These are phyloP conservation scores for Nannochloropsis granulata DNA, from an alignment of 108 stramenopile genomes.

Conservation along the genomic window DNA sequence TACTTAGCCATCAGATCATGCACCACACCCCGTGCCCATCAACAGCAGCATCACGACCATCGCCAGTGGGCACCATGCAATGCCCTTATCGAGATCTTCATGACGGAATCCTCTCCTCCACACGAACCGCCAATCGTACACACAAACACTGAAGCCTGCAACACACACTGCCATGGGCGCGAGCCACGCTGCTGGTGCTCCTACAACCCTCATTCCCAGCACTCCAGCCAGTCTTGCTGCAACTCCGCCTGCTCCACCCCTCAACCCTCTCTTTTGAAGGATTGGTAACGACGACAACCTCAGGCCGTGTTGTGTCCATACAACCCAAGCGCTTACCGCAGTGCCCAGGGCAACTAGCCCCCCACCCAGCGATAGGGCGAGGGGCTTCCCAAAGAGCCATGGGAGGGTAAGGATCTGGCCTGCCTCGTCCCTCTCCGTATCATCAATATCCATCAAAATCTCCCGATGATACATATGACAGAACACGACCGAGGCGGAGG, in stretches of 20 bases:
- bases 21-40: not conserved
- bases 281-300: not conserved
- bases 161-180: not conserved
- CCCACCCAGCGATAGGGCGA: not conserved
- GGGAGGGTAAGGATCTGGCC: constrained; percentile 14
- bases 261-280: no score
- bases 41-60: not conserved
- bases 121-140: not conserved
- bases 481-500: not conserved
- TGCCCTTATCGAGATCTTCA: not conserved
- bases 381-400: not conserved
- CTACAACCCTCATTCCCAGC: not conserved
- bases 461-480: constrained; percentile 15
- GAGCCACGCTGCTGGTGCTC: not conserved
- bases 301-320: not conserved
- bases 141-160: not conserved
- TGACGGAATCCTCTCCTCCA: not conserved
- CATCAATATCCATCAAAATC: constrained; percentile 19
- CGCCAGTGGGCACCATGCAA: not conserved
- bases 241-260: no score
- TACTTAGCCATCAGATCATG: no score
- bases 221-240: no score
- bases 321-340: not conserved
- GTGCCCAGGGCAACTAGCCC: constrained; percentile 3
- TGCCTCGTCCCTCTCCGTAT: constrained; percentile 7